Percentiles rank a stretch among this genome's conserved stretches.
phyloP scores from a whole-genome alignment of 306 rosid species.

The Echinosophora koreensis region DNA sequence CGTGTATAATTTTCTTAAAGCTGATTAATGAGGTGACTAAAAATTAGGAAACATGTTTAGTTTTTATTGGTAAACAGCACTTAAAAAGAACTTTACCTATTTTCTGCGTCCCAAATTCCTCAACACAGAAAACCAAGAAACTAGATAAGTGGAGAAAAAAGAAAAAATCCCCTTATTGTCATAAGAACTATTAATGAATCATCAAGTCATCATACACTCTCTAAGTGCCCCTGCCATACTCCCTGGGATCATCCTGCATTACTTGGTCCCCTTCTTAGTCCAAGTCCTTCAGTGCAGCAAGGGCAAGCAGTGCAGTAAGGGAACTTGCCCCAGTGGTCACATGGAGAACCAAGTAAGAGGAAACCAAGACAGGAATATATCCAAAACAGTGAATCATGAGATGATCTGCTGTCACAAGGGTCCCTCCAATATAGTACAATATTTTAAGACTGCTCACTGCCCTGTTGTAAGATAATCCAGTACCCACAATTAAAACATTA shows the following conservation, averaged over 20 bases:
- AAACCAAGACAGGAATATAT: constrained; percentile 71
- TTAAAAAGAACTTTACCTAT: too few species aligned
- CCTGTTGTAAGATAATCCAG: constrained; percentile 79
- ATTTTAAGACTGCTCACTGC: constrained; percentile 56
- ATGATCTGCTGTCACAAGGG: constrained; percentile 73
- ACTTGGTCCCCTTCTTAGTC: constrained; percentile 70
- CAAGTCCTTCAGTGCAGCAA: constrained; percentile 59
- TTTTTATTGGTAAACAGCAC: too few species aligned
- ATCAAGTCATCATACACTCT: constrained; percentile 39
- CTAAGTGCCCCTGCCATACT: constrained; percentile 61
- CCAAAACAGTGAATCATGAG: constrained; percentile 64
- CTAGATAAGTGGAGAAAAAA: constrained; percentile 9
- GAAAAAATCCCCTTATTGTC: constrained; percentile 43
- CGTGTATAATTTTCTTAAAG: too few species aligned
- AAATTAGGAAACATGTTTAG: too few species aligned
- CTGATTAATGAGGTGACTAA: too few species aligned
- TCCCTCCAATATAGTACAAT: constrained; percentile 62
- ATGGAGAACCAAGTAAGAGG: constrained; percentile 72
- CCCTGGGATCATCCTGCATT: constrained; percentile 64
- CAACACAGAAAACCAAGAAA: constrained; percentile 49
- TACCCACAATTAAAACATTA: constrained; percentile 66
- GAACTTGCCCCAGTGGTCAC: constrained; percentile 55
- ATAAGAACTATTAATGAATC: constrained; percentile 48
- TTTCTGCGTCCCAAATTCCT: constrained; percentile 41
- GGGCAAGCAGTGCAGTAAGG: constrained; percentile 40